phyloP scores from a whole-genome alignment of 2,329 filamentous ascomycete genomes.

The Aspergillus fumigatus region DNA sequence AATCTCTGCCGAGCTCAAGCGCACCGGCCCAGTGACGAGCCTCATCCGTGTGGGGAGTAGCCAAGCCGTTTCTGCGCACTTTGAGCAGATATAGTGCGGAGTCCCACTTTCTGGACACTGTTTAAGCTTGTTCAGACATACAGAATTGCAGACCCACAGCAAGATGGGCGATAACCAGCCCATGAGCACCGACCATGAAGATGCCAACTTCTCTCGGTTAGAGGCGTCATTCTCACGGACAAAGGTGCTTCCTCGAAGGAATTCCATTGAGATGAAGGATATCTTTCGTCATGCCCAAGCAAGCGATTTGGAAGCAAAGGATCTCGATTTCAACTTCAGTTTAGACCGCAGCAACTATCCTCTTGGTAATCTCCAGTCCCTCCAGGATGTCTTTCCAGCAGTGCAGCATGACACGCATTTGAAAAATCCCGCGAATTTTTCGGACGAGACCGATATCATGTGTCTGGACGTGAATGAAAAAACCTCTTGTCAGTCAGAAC shows the following conservation, averaged over 20 bases:
- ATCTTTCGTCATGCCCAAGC: conserved; percentile 8
- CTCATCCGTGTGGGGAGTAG: too few species aligned
- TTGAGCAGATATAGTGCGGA: too few species aligned
- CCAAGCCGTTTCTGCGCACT: too few species aligned
- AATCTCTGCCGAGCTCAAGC: too few species aligned
- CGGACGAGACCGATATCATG: conserved; percentile 4
- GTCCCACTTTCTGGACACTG: too few species aligned
- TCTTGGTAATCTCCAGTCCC: conserved; percentile 8
- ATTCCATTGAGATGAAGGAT: conserved; percentile 11
- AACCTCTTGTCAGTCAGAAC: neutral
- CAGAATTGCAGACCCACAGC: neutral
- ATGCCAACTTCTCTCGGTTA: conserved; percentile 6
- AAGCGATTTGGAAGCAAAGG: conserved; percentile 7
- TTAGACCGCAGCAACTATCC: conserved; percentile 8
- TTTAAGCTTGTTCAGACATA: too few species aligned
- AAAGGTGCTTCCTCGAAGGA: conserved; percentile 8
- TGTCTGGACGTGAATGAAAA: conserved; percentile 6
- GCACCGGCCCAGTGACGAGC: too few species aligned
- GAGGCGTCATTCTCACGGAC: conserved; percentile 11
- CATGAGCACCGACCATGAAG: neutral
- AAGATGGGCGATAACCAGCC: neutral
- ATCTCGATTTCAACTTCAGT: conserved; percentile 11
- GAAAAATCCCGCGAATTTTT: conserved; percentile 10
- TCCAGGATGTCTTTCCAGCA: conserved; percentile 15
- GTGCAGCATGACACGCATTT: conserved; percentile 13